These are phyloP conservation scores for Leccinum obscurum DNA, from an alignment of 768 basidiomycete species.

Conservation along the genomic window DNA sequence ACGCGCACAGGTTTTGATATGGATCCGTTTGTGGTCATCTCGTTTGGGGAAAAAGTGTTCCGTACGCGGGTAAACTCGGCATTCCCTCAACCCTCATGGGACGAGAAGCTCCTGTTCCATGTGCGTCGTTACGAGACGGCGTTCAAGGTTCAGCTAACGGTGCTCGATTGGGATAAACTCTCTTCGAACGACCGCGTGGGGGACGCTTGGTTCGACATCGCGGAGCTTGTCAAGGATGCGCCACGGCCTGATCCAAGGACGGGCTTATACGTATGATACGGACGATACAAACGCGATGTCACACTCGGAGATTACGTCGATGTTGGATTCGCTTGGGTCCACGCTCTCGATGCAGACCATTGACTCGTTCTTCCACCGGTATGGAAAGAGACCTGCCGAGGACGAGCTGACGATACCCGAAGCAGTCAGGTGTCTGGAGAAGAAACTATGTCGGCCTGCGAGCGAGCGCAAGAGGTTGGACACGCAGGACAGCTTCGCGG, in stretches of 20 bases:
- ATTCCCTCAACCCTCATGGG: too few species aligned
- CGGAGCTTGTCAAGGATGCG: too few species aligned
- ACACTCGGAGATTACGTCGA: constrained; percentile 84
- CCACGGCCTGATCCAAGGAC: too few species aligned
- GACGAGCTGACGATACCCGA: constrained; percentile 82
- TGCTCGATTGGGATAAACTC: too few species aligned
- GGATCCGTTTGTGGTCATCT: constrained; percentile 96
- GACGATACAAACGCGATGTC: constrained; percentile 78
- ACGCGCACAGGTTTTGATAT: constrained; percentile 91
- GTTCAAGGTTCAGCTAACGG: too few species aligned
- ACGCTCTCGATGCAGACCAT: constrained; percentile 82
- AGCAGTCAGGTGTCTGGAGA: constrained; percentile 82
- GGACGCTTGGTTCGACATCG: too few species aligned
- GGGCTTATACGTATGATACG: too few species aligned
- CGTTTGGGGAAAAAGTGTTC: background rate
- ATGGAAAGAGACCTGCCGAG: constrained; percentile 57
- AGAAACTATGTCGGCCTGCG: constrained; percentile 70
- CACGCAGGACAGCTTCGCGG: constrained; percentile 42
- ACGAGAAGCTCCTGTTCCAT: too few species aligned
- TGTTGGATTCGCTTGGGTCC: constrained; percentile 96
- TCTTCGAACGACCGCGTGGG: too few species aligned
- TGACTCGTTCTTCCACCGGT: constrained; percentile 75
- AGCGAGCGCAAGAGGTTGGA: constrained; percentile 70
- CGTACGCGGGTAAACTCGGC: too few species aligned
- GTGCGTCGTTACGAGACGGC: too few species aligned